Evolutionary conservation across 225 moss, liverwort and hornwort genomes (phyloP), one percentile per base, ranked within the genome.

Genomic region (Sphagnum tenellum): DNA sequence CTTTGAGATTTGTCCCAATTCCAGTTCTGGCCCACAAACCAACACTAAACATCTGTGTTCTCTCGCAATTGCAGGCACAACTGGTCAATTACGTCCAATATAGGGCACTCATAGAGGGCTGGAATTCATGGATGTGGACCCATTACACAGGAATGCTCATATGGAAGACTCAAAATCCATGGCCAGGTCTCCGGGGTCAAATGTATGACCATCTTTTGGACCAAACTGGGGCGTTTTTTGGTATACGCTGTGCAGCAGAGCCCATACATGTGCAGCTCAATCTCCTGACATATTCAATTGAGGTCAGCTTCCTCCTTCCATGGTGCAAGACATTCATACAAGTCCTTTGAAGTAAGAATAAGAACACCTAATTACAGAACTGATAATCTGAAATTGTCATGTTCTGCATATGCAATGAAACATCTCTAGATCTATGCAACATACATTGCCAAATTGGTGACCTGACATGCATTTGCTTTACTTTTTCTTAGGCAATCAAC

Each of bases 61-160:
- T 29, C 0, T 29, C 48, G 47, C 46, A 48, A 46, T 8, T 67
- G 59, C 89, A 92, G 93, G 96, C 96, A 71, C 96, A 96, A 62
- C 83, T 96, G 12, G 96, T 85, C 1, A 96, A 96, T 67, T 96
- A 83, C 70, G 62, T 85, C 65, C 91, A 92, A 7, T 92, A 92
- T 69, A 89, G 82, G 73, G 92, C 96, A 56, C 85, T 96, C 8
- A 78, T 92, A 3, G 96, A 96, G 71, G 88, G 90, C 59, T 96
- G 90, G 90, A 92, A 92, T 72, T 90, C 96, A 66, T 64, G 79
- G 55, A 96, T 96, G 96, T 96, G 96, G 96, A 86, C 86, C 10
- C 86, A 89, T 70, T 92, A 92, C 67, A 90, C 92, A 44, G 92
- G 96, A 6, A 13, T 96, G 61, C 74, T 96, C 12, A 72, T 96